Evolutionary conservation across 345 rosid genomes (phyloP).

Genomic region (Physaria fendleri): DNA sequence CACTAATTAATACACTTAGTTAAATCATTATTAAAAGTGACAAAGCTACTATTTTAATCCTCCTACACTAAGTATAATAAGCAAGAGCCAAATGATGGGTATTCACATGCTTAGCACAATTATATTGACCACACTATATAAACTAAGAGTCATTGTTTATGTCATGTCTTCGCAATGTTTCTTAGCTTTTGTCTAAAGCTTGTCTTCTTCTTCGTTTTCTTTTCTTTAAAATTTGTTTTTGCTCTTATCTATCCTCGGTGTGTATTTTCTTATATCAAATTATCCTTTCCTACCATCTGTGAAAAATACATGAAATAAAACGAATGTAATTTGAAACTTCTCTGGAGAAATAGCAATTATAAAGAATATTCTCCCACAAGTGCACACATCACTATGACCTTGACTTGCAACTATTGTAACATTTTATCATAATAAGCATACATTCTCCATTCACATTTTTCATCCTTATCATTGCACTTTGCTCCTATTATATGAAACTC

Average conservation of each 20-base stretch:
- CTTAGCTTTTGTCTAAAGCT: conserved; percentile 21
- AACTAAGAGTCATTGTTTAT: conserved; percentile 12
- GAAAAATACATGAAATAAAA: too few relatives aligned
- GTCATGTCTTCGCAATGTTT: conserved; percentile 28
- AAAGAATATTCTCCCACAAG: too few relatives aligned
- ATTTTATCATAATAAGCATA: too few relatives aligned
- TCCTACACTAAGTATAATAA: neutral
- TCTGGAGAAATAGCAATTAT: too few relatives aligned
- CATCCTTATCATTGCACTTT: too few relatives aligned
- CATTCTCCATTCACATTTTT: too few relatives aligned
- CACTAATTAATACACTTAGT: too few relatives aligned
- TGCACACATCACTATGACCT: too few relatives aligned
- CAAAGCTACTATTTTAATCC: neutral
- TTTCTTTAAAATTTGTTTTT: too few relatives aligned
- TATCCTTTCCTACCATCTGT: neutral
- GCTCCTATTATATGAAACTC: too few relatives aligned
- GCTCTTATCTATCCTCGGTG: neutral
- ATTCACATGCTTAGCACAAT: conserved; percentile 37
- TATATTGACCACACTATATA: conserved; percentile 20
- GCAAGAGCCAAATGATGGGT: conserved; percentile 34
- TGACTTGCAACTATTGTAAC: too few relatives aligned
- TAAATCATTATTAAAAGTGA: neutral
- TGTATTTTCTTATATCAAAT: neutral
- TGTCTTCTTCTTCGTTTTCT: conserved; percentile 14
- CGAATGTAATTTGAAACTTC: too few relatives aligned